Conservation (phyloP, 2,329 filamentous ascomycete genomes). For the Trichoderma atrobrunneum region DNA sequence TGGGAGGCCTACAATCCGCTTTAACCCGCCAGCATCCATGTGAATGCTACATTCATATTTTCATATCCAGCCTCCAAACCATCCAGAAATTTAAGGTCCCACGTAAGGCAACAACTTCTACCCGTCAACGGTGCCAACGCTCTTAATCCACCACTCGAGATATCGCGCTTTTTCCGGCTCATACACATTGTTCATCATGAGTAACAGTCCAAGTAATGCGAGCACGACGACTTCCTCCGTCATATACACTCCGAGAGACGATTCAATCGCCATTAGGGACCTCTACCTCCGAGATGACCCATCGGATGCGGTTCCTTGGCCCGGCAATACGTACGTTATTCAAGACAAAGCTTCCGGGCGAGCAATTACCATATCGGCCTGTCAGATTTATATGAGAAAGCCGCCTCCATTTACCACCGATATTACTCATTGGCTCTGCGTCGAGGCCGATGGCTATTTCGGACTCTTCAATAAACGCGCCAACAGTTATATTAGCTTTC, state of each 20-base stretch:
- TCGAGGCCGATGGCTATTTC: too few species aligned
- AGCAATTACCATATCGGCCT: too few species aligned
- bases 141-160: not conserved
- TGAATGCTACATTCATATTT: not conserved
- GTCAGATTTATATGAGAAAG: too few species aligned
- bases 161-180: not conserved
- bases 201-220: not conserved
- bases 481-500: too few species aligned
- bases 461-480: too few species aligned
- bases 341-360: too few species aligned
- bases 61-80: accelerated
- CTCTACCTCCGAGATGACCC: not conserved
- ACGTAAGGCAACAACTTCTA: not conserved
- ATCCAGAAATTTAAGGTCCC: not conserved
- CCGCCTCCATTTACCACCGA: too few species aligned
- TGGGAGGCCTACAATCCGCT: not conserved
- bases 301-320: not conserved
- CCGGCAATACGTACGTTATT: not conserved
- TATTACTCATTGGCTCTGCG: too few species aligned
- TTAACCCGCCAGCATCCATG: not conserved
- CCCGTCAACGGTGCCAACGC: not conserved
- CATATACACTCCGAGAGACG: not conserved
- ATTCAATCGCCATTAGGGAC: not conserved
- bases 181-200: not conserved
- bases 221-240: not conserved